Conservation (phyloP, 129 eudicot genomes). For the Flaveria robusta region DNA sequence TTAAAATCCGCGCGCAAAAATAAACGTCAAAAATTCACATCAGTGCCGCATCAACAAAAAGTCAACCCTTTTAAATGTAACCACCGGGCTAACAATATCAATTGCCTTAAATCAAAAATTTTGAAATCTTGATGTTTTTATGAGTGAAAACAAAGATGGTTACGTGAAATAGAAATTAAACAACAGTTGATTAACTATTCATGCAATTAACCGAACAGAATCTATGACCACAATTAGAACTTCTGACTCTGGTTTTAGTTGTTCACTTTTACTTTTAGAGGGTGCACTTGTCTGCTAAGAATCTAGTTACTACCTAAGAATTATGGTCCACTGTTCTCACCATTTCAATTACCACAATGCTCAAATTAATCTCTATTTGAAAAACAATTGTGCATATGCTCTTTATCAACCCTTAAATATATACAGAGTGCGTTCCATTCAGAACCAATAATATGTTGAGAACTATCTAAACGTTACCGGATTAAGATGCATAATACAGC, state of each 20-base stretch:
- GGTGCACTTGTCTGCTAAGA: constrained; percentile 5
- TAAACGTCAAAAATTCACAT: neutral
- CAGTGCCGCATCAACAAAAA: neutral
- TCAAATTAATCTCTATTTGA: neutral
- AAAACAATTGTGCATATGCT: neutral
- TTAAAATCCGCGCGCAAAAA: neutral
- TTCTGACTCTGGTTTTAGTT: too few species aligned
- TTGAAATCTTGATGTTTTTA: neutral
- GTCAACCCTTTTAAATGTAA: neutral
- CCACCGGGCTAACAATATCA: neutral
- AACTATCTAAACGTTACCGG: neutral
- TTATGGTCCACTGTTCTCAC: neutral
- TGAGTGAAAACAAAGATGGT: neutral
- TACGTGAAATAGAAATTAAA: neutral
- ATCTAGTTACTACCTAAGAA: neutral
- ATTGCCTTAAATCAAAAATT: neutral
- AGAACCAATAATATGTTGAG: too few species aligned
- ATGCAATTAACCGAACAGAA: neutral
- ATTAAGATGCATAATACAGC: constrained; percentile 1
- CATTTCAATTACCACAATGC: neutral
- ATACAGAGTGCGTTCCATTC: too few species aligned
- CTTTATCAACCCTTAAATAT: neutral
- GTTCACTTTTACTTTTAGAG: neutral
- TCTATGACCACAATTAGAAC: neutral
- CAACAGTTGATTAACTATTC: neutral